A percentile compares a stretch with the other conserved stretches of the same genome.
These are phyloP conservation scores for Diaporthe capsici DNA, from an alignment of 2,329 filamentous ascomycete species.

Conservation along the genomic window DNA sequence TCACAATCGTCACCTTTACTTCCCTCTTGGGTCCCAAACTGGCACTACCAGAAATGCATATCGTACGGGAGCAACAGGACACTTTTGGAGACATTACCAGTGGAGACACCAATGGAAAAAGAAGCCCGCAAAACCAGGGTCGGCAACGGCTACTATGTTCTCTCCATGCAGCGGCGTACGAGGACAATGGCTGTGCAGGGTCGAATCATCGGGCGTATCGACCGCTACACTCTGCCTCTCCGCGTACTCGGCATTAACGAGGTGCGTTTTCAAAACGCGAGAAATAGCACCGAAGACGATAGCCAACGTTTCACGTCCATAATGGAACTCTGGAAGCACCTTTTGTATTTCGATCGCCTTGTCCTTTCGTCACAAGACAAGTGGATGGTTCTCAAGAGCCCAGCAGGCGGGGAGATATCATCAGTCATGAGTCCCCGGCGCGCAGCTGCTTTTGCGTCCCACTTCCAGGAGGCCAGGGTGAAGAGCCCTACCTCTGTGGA, in stretches of 20 bases:
- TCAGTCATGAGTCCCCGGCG: neutral
- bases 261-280: neutral
- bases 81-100: neutral
- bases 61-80: conserved; percentile 3
- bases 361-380: neutral
- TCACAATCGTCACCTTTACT: neutral
- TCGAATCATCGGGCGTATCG: conserved; percentile 5
- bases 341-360: neutral
- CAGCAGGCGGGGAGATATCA: neutral
- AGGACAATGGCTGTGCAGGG: neutral
- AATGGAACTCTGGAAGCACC: neutral
- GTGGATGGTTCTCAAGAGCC: neutral
- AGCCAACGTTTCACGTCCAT: neutral
- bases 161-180: neutral
- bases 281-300: neutral
- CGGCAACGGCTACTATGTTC: neutral
- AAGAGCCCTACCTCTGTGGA: neutral
- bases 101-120: neutral
- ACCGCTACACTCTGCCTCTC: neutral
- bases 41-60: neutral
- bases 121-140: neutral
- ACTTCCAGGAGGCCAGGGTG: neutral
- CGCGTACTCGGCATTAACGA: neutral
- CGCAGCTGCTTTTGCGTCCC: neutral
- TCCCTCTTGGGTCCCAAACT: conserved; percentile 9